Evolutionary conservation across 2,329 filamentous ascomycete species (phyloP).

Genomic region (Sclerotinia spermophila): DNA sequence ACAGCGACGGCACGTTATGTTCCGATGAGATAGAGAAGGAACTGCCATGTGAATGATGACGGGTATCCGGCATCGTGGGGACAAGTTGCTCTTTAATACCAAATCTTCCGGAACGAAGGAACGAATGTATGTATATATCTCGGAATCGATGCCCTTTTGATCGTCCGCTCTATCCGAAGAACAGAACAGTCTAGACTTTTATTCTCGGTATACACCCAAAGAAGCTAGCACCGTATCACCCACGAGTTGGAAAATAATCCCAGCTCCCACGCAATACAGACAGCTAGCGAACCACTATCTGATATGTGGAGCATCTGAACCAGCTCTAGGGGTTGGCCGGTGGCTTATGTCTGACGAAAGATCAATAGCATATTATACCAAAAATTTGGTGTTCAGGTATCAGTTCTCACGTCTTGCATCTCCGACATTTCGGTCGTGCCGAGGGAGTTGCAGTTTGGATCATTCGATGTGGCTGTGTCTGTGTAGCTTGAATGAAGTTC

Average conservation of each 20-base stretch:
- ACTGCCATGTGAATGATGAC: not conserved
- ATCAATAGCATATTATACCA: not conserved
- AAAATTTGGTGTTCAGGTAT: not conserved
- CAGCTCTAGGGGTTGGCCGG: not conserved
- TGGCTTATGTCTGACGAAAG: slow-evolving; percentile 4
- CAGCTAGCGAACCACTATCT: not conserved
- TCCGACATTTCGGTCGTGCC: slow-evolving; percentile 4
- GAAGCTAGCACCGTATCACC: not conserved
- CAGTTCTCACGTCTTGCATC: not conserved
- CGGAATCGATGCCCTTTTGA: not conserved
- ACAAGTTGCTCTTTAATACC: not conserved
- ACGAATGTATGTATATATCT: not conserved
- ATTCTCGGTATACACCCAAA: not conserved
- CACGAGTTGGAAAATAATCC: not conserved
- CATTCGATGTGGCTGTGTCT: not conserved
- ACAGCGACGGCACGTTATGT: not conserved
- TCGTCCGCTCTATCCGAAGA: not conserved
- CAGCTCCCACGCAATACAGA: not conserved
- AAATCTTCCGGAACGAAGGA: not conserved
- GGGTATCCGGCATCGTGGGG: not conserved
- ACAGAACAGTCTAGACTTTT: not conserved
- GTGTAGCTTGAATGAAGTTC: not conserved
- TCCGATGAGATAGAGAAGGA: not conserved
- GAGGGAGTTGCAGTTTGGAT: not conserved
- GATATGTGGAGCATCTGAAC: not conserved